Evolutionary conservation across 805 yeast species (phyloP).

Genomic region (Yarrowia alimentaria): DNA sequence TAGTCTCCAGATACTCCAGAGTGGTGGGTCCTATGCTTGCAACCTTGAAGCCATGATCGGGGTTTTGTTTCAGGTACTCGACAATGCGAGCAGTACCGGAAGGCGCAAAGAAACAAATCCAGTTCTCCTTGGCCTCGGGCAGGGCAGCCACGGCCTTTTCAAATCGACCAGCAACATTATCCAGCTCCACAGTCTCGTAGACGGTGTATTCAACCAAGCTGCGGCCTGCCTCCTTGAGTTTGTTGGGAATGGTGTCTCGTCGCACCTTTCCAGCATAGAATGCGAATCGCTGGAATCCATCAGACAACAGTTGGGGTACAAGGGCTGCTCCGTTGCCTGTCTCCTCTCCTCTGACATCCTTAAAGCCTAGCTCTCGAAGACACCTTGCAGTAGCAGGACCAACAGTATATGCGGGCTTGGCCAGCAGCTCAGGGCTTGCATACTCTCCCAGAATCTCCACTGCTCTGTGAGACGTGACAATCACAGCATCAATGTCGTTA

Average conservation of each 20-base stretch:
- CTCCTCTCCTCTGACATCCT: constrained; percentile 65
- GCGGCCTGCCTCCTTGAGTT: constrained; percentile 46
- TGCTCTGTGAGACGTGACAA: constrained; percentile 88
- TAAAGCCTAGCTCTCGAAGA: constrained; percentile 61
- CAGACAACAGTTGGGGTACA: constrained; percentile 42
- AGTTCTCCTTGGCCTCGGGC: constrained; percentile 37
- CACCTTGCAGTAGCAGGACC: constrained; percentile 83
- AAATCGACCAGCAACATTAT: constrained; percentile 45
- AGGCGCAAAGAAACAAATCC: constrained; percentile 90
- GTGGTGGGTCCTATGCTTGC: constrained; percentile 97
- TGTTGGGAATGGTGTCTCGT: constrained; percentile 74
- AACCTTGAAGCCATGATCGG: constrained; percentile 42
- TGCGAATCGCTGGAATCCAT: constrained; percentile 39
- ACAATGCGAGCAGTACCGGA: constrained; percentile 76
- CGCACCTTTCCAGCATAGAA: constrained; percentile 86
- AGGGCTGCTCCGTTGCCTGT: constrained; percentile 81
- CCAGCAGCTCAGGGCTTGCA: constrained; percentile 23
- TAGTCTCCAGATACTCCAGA: constrained; percentile 51
- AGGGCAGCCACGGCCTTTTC: constrained; percentile 24
- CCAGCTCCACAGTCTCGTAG: constrained; percentile 60
- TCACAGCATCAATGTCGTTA: constrained; percentile 49
- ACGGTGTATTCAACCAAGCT: constrained; percentile 59
- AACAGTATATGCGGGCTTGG: constrained; percentile 67
- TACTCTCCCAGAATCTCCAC: constrained; percentile 56
- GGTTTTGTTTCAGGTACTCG: constrained; percentile 41